These are phyloP conservation scores for Debaryomycetaceae sp. DNA, from an alignment of 1,139 yeast species.

Conservation along the genomic window DNA sequence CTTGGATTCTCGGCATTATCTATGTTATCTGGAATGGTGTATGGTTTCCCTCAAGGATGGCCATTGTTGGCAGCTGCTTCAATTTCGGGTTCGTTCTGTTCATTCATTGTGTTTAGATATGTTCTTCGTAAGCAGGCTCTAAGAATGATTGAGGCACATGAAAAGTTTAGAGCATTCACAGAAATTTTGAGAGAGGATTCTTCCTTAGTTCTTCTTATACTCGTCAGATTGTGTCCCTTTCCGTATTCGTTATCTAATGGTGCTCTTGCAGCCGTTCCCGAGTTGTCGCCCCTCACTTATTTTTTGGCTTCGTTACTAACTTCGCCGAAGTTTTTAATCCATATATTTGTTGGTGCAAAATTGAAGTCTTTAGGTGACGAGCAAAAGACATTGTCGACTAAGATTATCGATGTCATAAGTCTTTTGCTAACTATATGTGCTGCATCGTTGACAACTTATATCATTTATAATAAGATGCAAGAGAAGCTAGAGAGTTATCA, in stretches of 20 bases:
- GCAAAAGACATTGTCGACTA: constrained; percentile 47
- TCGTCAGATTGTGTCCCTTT: constrained; percentile 82
- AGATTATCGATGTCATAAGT: constrained; percentile 60
- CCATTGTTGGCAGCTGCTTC: constrained; percentile 67
- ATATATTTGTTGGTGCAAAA: constrained; percentile 77
- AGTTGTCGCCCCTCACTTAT: constrained; percentile 59
- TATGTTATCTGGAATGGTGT: constrained; percentile 74
- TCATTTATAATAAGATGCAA: constrained; percentile 65
- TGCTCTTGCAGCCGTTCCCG: constrained; percentile 83
- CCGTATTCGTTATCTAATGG: constrained; percentile 94
- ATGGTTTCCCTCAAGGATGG: constrained; percentile 84
- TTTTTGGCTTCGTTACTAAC: constrained; percentile 69
- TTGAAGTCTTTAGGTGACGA: constrained; percentile 65
- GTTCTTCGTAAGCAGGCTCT: constrained; percentile 56
- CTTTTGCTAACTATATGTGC: constrained; percentile 57
- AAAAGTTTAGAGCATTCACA: constrained; percentile 70
- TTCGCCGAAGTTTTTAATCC: constrained; percentile 77
- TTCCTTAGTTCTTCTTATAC: constrained; percentile 61
- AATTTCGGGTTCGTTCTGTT: constrained; percentile 65
- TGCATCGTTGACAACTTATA: constrained; percentile 61
- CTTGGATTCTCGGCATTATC: constrained; percentile 76
- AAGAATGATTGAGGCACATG: constrained; percentile 46
- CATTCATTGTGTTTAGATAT: constrained; percentile 68
- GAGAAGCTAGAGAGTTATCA: constrained; percentile 34
- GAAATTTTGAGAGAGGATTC: constrained; percentile 63